Evolutionary conservation across 2,329 filamentous ascomycete species (phyloP).

Genomic region (Colletotrichum salicis): DNA sequence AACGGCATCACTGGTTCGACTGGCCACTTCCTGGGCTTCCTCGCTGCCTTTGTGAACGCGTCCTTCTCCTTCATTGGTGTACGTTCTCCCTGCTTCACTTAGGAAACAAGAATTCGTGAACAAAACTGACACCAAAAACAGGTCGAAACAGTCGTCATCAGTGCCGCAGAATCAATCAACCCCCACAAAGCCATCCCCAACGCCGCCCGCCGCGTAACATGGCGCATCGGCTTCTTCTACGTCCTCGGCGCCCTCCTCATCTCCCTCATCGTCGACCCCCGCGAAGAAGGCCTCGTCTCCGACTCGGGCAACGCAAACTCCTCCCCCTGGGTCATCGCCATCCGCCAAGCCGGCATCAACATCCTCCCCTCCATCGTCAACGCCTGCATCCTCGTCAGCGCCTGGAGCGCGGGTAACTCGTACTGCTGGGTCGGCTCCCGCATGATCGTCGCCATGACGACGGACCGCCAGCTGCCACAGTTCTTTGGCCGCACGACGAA

Average conservation of each 20-base stretch:
- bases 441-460: constrained; percentile 50
- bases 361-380: constrained; percentile 59
- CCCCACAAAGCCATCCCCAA: constrained; percentile 54
- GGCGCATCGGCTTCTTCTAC: constrained; percentile 58
- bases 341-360: constrained; percentile 50
- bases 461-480: constrained; percentile 42
- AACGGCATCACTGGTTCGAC: constrained; percentile 59
- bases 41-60: constrained; percentile 66
- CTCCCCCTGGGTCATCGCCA: constrained; percentile 58
- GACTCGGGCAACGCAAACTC: constrained; percentile 50
- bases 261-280: constrained; percentile 54
- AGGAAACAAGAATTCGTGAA: neutral
- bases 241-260: constrained; percentile 56
- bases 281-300: constrained; percentile 50
- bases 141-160: constrained; percentile 53
- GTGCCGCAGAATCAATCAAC: constrained; percentile 55
- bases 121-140: constrained; percentile 39
- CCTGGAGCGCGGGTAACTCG: constrained; percentile 56
- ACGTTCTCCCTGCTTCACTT: neutral
- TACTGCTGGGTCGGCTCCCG: constrained; percentile 55
- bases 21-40: constrained; percentile 65
- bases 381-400: constrained; percentile 58
- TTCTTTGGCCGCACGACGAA: constrained; percentile 50
- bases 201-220: constrained; percentile 57
- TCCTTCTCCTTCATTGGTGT: constrained; percentile 36